Base-by-base conservation (phyloP, 148 eudicot genomes). In the Hydrangea macrophylla region DNA sequence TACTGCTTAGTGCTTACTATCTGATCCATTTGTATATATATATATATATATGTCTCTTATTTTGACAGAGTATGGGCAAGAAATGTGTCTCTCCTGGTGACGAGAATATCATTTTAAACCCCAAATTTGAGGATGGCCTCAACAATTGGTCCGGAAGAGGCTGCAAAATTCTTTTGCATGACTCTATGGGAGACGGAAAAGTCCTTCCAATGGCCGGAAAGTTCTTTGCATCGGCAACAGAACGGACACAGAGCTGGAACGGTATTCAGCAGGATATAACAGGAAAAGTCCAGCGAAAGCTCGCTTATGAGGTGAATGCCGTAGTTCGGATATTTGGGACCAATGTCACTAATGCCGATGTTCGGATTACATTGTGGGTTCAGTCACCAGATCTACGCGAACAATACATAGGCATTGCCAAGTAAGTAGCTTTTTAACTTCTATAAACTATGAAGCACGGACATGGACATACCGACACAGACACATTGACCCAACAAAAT, bases 231-330 rank as follows among this genome's bases (percentile, higher is more conserved):
- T 77, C 85, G 35, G 85, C 97, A 39, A 83, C 86, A 6, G 87
- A 71, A 55, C 96, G 97, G 12, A 88, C 87, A n/a, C 91, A 86
- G 69, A 82, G 35, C 48, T 94, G 97, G 96, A 88, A 88, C 26
- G 98, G 98, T 20, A 90, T 94, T 78, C 98, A 94, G 74, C 98
- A 94, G 75, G 96, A 90, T 40, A 88, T 94, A 60, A 85, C 89
- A 22, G 85, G 76, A 15, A 85, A 82, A 68, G 86, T 90, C 17
- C 80, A 81, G 67, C 70, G 96, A 78, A 94, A 94, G 71, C 78
- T 84, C 69, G 89, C 88, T 54, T 94, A 94, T 56, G 89, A 88
- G 73, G 70, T 81, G 62, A 77, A 74, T 72, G 97, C 92, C 12
- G 48, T 79, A 11, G 92, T 90, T 20, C 84, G 98, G 33, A 79